Base-by-base conservation (phyloP, 2,329 filamentous ascomycete species). In the Aspergillus vadensis region DNA sequence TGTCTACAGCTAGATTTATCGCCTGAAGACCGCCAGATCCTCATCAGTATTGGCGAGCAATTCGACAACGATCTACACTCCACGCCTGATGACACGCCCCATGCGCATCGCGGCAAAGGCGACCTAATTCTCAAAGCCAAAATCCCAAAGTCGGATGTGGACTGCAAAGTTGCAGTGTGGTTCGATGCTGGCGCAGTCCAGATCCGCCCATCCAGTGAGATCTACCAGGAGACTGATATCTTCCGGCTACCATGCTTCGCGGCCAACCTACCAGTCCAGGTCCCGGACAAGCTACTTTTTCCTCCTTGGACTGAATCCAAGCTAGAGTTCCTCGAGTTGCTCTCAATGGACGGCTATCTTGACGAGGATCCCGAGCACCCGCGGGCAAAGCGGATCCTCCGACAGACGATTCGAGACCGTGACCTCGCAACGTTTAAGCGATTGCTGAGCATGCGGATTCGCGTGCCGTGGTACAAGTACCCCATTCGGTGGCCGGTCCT, bases 221-320 rank as follows among this genome's bases (percentile, higher is more conserved):
- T 75, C 19, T 70, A 69, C 54, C 68, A 68, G 36, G 69, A 74
- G 55, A 68, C 64, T 15, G 73, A 76, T 52, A 57, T 74, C 30
- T 78, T 77, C 60, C 73, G 70, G 9, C 69, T 78, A 2, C 77
- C 77, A 2, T 64, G 56, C 43, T 74, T 73, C 41, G 61, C 63
- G 9, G 58, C 58, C 4, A 65, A 70, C 0, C 56, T 64, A 2
- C 71, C 73, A 1, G 70, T 71, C 3, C 69, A 71, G 6, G 73
- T 81, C 44, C 78, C 78, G 0, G 72, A 77, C 47, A 74, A 74
- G 52, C 58, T 81, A 2, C 71, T 81, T 3, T 58, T 65, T 7
- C 48, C 65, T 0, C 76, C 77, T 4, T 80, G 77, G 77, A 77
- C 76, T 0, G 65, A 71, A 5, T 58, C 70, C 7, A 76, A 78